Conservation (phyloP, 164 flowering plant species). For the Litsea cubeba region DNA sequence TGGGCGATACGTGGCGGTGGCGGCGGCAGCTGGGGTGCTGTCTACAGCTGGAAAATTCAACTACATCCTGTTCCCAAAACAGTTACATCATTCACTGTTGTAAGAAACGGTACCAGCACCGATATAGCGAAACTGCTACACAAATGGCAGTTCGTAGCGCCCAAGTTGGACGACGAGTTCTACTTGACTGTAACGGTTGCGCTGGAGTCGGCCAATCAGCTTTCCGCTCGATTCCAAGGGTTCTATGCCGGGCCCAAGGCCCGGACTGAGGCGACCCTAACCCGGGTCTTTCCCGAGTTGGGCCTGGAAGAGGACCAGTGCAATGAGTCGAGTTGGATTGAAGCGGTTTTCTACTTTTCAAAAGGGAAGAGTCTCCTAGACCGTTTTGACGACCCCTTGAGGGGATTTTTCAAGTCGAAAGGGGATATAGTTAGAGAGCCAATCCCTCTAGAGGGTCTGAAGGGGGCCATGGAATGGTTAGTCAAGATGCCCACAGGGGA, state of each 20-base stretch:
- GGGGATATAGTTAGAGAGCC: slow-evolving; percentile 7
- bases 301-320: slow-evolving; percentile 1
- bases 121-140: background rate
- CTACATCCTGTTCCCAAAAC: slow-evolving; percentile 13
- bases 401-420: slow-evolving; percentile 1
- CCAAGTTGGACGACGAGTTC: slow-evolving; percentile 7
- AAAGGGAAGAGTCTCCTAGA: background rate
- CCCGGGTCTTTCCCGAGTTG: slow-evolving; percentile 8
- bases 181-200: slow-evolving; percentile 4
- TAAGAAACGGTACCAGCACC: background rate
- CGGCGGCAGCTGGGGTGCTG: slow-evolving; percentile 17
- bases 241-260: slow-evolving; percentile 8
- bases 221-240: background rate
- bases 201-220: background rate
- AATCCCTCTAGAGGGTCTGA: slow-evolving; percentile 7
- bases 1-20: slow-evolving; percentile 27
- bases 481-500: background rate
- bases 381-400: background rate
- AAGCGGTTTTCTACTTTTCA: slow-evolving; percentile 5
- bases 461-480: background rate
- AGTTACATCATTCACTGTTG: slow-evolving; percentile 16
- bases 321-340: slow-evolving; percentile 15
- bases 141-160: slow-evolving; percentile 13
- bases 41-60: slow-evolving; percentile 13
- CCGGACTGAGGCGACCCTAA: background rate